phyloP scores from a whole-genome alignment of 192 early-diverging fungal genomes.

The Gamsiella multidivaricata region DNA sequence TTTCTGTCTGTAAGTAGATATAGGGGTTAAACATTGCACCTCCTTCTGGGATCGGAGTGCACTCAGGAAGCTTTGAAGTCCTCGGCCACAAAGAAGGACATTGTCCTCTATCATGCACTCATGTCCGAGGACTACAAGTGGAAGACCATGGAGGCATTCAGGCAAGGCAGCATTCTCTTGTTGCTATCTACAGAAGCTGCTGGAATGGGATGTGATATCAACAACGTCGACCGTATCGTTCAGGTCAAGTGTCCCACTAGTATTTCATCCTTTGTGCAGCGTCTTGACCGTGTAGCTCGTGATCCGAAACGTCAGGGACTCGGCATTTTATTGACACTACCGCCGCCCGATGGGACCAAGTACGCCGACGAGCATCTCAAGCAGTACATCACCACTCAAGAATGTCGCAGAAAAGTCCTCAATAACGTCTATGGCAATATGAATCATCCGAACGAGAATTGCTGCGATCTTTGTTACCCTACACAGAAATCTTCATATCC shows the following conservation, averaged over 20 bases:
- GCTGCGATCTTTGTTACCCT: slow-evolving; percentile 20
- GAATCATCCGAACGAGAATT: not conserved
- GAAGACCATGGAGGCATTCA: not conserved
- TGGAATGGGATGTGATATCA: slow-evolving; percentile 32
- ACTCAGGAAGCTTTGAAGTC: not conserved
- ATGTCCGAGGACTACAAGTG: slow-evolving; percentile 8
- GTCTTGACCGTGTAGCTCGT: slow-evolving; percentile 15
- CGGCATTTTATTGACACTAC: slow-evolving; percentile 3
- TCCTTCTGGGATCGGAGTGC: too few relatives aligned
- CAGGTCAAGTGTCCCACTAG: slow-evolving; percentile 6
- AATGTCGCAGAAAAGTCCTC: slow-evolving; percentile 8
- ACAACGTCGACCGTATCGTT: slow-evolving; percentile 17
- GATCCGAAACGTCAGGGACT: slow-evolving; percentile 1
- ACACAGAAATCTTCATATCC: not conserved
- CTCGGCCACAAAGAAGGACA: not conserved
- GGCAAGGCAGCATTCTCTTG: not conserved
- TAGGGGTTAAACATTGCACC: too few relatives aligned
- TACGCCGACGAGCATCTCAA: not conserved
- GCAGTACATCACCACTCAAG: not conserved
- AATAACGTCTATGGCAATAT: slow-evolving; percentile 13
- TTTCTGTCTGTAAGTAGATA: too few relatives aligned
- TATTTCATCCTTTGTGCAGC: slow-evolving; percentile 13
- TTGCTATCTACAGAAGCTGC: slow-evolving; percentile 15
- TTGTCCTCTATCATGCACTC: slow-evolving; percentile 5
- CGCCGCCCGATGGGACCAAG: not conserved